Evolutionary conservation across 257 asterid genomes (phyloP).

Genomic region (Lantana camara): DNA sequence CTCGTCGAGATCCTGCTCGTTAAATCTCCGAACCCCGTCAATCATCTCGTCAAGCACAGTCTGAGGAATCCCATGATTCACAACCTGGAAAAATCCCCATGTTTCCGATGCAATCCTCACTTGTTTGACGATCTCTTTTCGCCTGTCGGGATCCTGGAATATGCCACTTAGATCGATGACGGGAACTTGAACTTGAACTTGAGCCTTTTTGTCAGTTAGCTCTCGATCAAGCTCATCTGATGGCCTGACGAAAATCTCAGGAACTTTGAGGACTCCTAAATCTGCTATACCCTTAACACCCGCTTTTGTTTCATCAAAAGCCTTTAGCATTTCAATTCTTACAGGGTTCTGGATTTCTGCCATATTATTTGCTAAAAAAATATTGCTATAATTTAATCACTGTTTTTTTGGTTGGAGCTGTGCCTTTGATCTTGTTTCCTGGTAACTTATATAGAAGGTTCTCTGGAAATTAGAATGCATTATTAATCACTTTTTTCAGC

Average conservation of each 20-base stretch:
- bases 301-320: constrained; percentile 45
- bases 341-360: neutral
- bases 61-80: constrained; percentile 43
- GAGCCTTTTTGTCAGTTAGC: neutral
- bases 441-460: neutral
- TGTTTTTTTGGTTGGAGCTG: neutral
- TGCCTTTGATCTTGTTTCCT: neutral
- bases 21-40: constrained; percentile 22
- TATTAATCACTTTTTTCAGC: no score
- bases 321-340: constrained; percentile 34
- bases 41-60: constrained; percentile 29
- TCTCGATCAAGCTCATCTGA: constrained; percentile 26
- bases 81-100: constrained; percentile 52
- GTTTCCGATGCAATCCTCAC: constrained; percentile 33
- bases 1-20: constrained; percentile 32
- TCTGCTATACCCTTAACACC: constrained; percentile 50
- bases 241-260: constrained; percentile 40
- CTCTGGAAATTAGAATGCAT: no score
- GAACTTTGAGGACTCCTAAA: constrained; percentile 37
- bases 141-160: constrained; percentile 13
- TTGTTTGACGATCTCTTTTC: constrained; percentile 32
- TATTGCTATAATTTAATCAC: constrained; percentile 1
- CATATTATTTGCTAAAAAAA: neutral
- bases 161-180: constrained; percentile 39
- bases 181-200: constrained; percentile 39